A percentile compares a stretch with the other conserved stretches of the same genome.
phyloP scores from a whole-genome alignment of 2,329 filamentous ascomycete genomes.

The Botryotinia globosa region DNA sequence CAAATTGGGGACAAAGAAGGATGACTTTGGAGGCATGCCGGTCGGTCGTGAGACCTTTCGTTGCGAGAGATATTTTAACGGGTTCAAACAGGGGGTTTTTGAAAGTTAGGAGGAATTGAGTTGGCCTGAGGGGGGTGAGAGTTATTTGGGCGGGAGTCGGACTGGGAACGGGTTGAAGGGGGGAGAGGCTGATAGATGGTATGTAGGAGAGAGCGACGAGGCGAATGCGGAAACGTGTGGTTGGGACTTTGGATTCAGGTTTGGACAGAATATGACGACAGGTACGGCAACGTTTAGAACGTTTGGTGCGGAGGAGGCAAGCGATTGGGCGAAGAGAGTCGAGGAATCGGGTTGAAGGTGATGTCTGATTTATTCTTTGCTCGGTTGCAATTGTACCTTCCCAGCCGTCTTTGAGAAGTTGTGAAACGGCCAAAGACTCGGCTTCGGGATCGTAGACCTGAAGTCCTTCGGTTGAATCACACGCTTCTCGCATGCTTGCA shows the following conservation, averaged over 20 bases:
- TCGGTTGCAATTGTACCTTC: constrained; percentile 55
- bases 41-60: constrained; percentile 75
- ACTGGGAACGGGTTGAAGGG: constrained; percentile 47
- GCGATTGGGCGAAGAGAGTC: constrained; percentile 78
- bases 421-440: constrained; percentile 56
- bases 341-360: constrained; percentile 56
- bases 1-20: constrained; percentile 89
- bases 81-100: constrained; percentile 93
- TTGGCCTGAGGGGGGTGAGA: constrained; percentile 46
- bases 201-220: constrained; percentile 87
- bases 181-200: constrained; percentile 72
- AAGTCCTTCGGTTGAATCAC: constrained; percentile 68
- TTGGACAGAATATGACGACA: constrained; percentile 96
- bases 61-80: constrained; percentile 83
- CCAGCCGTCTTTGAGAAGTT: constrained; percentile 59
- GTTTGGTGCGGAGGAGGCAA: constrained; percentile 82
- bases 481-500: constrained; percentile 77
- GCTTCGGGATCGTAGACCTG: constrained; percentile 47
- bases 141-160: constrained; percentile 3
- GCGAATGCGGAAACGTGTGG: constrained; percentile 87
- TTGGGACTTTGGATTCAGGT: constrained; percentile 85
- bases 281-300: constrained; percentile 85
- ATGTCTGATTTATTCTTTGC: constrained; percentile 52
- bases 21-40: constrained; percentile 78
- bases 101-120: constrained; percentile 84